phyloP scores from a whole-genome alignment of 78 protist genomes.

The Guillardia theta region DNA sequence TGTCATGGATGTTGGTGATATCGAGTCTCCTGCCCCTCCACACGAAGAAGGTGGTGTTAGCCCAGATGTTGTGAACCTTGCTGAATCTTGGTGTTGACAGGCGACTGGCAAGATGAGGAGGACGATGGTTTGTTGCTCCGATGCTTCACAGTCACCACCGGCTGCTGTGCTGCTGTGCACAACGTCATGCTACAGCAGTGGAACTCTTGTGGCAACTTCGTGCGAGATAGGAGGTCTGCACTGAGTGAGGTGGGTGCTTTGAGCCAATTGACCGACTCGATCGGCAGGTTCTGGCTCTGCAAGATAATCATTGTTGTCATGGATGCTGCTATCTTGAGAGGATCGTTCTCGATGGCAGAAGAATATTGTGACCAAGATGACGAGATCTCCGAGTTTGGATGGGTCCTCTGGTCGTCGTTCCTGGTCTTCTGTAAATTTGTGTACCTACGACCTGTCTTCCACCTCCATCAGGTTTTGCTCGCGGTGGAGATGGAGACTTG shows the following conservation, averaged over 20 bases:
- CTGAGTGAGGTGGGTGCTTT: no score
- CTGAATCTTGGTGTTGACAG: no score
- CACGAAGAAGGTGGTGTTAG: no score
- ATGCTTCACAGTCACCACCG: background rate
- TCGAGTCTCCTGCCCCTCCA: no score
- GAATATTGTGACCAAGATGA: background rate
- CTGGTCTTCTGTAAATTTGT: slow-evolving; percentile 25
- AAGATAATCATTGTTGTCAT: background rate
- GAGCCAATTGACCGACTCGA: no score
- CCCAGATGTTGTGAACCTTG: no score
- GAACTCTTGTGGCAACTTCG: background rate
- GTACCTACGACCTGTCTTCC: slow-evolving; percentile 15
- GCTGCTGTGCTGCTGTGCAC: background rate
- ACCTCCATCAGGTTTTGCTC: slow-evolving; percentile 7
- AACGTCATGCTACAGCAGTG: background rate
- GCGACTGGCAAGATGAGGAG: background rate
- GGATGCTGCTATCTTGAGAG: slow-evolving; percentile 11
- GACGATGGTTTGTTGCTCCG: background rate
- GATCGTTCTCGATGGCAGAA: background rate
- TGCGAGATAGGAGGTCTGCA: background rate
- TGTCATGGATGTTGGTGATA: no score
- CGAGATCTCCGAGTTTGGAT: slow-evolving; percentile 9
- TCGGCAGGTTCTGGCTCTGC: slow-evolving; percentile 22
- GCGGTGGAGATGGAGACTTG: background rate
- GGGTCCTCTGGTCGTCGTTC: slow-evolving; percentile 9